Evolutionary conservation across 2,329 filamentous ascomycete genomes (phyloP).

Genomic region (Colletotrichum camelliae): DNA sequence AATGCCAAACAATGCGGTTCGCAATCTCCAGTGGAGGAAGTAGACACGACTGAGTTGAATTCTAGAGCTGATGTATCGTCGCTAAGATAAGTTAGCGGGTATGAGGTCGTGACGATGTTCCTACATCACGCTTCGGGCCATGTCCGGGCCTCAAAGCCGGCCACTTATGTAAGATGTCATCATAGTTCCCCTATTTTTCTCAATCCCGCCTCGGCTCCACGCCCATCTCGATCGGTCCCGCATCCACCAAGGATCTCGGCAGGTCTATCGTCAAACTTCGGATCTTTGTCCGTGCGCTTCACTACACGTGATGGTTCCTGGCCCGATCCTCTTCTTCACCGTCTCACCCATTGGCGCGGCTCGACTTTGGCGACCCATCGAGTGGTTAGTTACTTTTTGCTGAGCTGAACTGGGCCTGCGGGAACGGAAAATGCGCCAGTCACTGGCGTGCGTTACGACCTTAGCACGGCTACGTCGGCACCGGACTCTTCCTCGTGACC

Average conservation of each 20-base stretch:
- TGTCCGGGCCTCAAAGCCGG: neutral
- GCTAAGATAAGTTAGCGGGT: accelerated
- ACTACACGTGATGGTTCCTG: neutral
- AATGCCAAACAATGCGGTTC: no score
- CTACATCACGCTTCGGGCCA: neutral
- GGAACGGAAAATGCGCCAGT: neutral
- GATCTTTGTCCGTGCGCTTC: neutral
- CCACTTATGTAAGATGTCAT: neutral
- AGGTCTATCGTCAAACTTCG: neutral
- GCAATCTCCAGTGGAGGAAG: no score
- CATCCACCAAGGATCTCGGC: neutral
- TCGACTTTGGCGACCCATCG: neutral
- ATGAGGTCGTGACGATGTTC: no score
- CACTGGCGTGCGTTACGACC: neutral
- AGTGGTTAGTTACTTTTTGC: neutral
- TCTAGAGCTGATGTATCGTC: accelerated
- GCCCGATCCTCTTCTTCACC: neutral
- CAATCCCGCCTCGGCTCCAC: neutral
- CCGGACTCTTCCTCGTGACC: neutral
- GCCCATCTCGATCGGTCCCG: neutral
- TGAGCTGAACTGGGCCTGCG: neutral
- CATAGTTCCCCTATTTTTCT: neutral
- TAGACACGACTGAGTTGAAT: neutral
- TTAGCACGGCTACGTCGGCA: neutral
- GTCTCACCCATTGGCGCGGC: neutral